These are phyloP conservation scores for Apiospora phragmitis DNA, from an alignment of 2,329 filamentous ascomycete genomes.

Conservation along the genomic window DNA sequence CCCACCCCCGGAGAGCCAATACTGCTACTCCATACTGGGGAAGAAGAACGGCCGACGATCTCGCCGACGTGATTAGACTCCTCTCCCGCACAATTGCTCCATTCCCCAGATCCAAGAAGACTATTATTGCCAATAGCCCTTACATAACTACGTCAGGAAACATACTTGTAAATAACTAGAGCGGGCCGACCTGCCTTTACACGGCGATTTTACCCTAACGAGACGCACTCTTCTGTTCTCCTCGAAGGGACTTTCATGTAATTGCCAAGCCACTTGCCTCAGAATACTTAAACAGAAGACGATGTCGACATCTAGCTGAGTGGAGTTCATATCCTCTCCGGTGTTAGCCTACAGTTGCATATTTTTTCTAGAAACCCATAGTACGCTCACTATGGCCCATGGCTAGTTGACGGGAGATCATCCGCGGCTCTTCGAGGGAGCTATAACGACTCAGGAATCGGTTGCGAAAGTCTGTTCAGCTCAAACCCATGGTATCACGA, in stretches of 20 bases:
- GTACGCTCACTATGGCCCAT: background rate
- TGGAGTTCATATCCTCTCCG: background rate
- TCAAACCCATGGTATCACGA: no score
- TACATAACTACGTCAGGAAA: background rate
- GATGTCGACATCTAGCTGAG: background rate
- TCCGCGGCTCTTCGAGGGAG: background rate
- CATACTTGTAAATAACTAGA: no score
- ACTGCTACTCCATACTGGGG: background rate
- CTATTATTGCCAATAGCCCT: background rate
- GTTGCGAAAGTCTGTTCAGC: background rate
- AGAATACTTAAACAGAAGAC: no score
- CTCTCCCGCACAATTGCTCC: background rate
- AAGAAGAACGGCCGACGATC: slow-evolving; percentile 3
- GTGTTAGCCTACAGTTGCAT: background rate
- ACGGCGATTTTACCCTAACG: background rate
- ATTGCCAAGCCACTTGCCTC: background rate
- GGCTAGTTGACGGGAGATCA: background rate
- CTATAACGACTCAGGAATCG: background rate
- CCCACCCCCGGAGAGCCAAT: background rate
- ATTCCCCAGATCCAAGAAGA: background rate
- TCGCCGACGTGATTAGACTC: background rate
- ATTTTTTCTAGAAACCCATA: background rate
- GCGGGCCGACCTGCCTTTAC: background rate
- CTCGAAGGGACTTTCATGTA: background rate
- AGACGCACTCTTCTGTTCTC: background rate